A percentile compares a stretch with the other conserved stretches of the same genome.
These are phyloP conservation scores for Wickerhamiella pararugosa DNA, from an alignment of 1,139 yeast genomes.

Conservation along the genomic window DNA sequence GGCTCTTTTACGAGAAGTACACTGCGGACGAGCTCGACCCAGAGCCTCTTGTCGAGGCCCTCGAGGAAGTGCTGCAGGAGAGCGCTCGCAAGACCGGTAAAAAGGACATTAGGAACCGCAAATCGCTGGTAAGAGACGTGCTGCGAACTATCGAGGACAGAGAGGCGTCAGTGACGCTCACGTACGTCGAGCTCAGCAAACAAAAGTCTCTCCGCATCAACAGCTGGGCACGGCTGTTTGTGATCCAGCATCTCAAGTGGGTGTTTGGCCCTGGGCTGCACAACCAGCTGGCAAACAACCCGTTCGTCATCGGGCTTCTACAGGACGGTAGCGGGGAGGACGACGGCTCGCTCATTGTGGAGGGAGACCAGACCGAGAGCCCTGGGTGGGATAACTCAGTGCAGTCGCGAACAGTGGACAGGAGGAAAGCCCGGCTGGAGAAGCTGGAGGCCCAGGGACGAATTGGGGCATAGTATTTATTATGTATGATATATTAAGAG, in stretches of 20 bases:
- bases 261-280: conserved; percentile 57
- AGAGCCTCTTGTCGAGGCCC: conserved; percentile 29
- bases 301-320: conserved; percentile 29
- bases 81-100: conserved; percentile 45
- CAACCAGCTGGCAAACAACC: conserved; percentile 41
- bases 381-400: not conserved
- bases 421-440: conserved; percentile 10
- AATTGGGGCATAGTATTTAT: not conserved
- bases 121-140: conserved; percentile 50
- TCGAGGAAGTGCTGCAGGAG: conserved; percentile 36
- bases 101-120: conserved; percentile 45
- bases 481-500: no score
- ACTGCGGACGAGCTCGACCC: conserved; percentile 28
- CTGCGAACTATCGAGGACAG: conserved; percentile 32
- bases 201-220: conserved; percentile 44
- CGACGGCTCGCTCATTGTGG: conserved; percentile 19
- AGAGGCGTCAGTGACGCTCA: conserved; percentile 31
- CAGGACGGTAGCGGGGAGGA: conserved; percentile 20
- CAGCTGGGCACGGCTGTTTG: conserved; percentile 49
- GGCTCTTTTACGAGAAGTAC: conserved; percentile 31
- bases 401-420: conserved; percentile 4
- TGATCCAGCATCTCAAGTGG: conserved; percentile 54
- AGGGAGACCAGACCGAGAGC: conserved; percentile 25
- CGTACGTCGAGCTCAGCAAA: conserved; percentile 41
- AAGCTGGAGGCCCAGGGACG: conserved; percentile 9